phyloP scores from a whole-genome alignment of 1,284 basidiomycete species.

The Trichosporon sp. region DNA sequence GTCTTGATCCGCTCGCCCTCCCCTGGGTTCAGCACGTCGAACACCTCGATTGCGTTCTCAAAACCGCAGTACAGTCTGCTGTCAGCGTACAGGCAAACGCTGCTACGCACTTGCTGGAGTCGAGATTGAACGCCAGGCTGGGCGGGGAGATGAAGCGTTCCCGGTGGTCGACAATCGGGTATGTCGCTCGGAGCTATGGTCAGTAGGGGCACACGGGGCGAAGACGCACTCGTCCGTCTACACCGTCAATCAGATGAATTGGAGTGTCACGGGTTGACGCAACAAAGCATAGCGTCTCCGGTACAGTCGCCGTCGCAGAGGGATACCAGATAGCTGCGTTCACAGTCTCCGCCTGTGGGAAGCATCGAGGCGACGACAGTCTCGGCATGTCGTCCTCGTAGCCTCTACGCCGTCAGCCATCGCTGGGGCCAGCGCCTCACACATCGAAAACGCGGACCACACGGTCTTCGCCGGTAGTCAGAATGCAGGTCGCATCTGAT shows the following conservation, averaged over 20 bases:
- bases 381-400: neutral
- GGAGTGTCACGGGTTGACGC: constrained; percentile 75
- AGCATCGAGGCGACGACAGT: constrained; percentile 15
- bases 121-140: constrained; percentile 68
- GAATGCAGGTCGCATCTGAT: constrained; percentile 36
- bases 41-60: constrained; percentile 81
- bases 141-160: constrained; percentile 83
- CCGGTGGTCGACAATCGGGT: constrained; percentile 81
- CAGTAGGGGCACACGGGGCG: neutral
- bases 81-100: neutral
- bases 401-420: neutral
- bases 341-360: constrained; percentile 63
- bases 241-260: constrained; percentile 71
- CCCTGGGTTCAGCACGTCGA: constrained; percentile 58
- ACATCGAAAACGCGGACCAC: constrained; percentile 30
- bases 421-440: constrained; percentile 19
- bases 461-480: constrained; percentile 45
- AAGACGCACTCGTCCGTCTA: constrained; percentile 63
- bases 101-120: constrained; percentile 60
- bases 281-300: constrained; percentile 71
- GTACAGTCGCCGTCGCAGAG: constrained; percentile 57
- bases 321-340: constrained; percentile 79
- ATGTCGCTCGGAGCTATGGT: constrained; percentile 74
- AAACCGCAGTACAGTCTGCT: constrained; percentile 81
- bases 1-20: constrained; percentile 62